phyloP scores from a whole-genome alignment of 202 grass and related monocot species.

The Panicum virgatum region DNA sequence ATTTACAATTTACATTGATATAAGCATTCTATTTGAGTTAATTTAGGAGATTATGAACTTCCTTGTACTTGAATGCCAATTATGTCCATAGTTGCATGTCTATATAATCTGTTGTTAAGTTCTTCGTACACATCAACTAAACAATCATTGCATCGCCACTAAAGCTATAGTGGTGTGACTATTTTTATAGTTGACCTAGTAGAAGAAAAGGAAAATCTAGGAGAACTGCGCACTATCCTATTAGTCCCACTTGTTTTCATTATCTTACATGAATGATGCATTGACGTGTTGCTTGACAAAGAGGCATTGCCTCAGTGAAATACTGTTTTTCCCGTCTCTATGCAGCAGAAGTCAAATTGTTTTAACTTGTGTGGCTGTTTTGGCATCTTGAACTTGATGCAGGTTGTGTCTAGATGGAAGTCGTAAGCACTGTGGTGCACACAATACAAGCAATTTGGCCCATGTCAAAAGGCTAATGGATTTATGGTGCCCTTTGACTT shows the following conservation, averaged over 20 bases:
- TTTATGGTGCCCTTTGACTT: slow-evolving; percentile 67
- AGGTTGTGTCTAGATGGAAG: slow-evolving; percentile 25
- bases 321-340: neutral
- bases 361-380: slow-evolving; percentile 18
- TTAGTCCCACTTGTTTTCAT: slow-evolving; percentile 40
- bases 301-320: slow-evolving; percentile 32
- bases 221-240: slow-evolving; percentile 35
- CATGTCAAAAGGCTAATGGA: slow-evolving; percentile 30
- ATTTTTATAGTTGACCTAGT: slow-evolving; percentile 74
- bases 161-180: slow-evolving; percentile 65
- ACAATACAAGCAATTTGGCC: slow-evolving; percentile 30
- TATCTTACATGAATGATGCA: slow-evolving; percentile 30
- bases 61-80: neutral
- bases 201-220: slow-evolving; percentile 58
- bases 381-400: slow-evolving; percentile 21
- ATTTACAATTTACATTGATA: neutral
- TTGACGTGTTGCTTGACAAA: slow-evolving; percentile 26
- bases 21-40: neutral
- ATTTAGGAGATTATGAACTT: slow-evolving; percentile 1
- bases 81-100: slow-evolving; percentile 8
- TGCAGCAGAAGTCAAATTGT: neutral
- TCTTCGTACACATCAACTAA: slow-evolving; percentile 44
- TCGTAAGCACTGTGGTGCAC: slow-evolving; percentile 22
- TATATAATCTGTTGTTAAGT: slow-evolving; percentile 4
- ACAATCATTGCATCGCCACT: slow-evolving; percentile 58